A percentile compares a stretch with the other conserved stretches of the same genome.
Evolutionary conservation across 75 land plant species (phyloP).

Genomic region (Sequoiadendron giganteum): DNA sequence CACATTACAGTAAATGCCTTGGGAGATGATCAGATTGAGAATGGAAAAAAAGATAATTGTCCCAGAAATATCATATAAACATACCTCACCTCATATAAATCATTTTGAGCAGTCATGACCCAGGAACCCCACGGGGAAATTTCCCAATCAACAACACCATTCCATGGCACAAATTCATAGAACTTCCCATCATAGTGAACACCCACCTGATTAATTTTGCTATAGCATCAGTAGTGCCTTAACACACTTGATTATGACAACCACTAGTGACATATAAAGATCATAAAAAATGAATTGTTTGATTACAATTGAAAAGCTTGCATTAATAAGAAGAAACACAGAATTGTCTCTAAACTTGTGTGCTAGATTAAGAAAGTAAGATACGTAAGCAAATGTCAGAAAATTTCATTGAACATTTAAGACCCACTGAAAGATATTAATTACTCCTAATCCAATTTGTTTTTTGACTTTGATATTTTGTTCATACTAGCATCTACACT

Average conservation of each 20-base stretch:
- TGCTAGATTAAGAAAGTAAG: not conserved
- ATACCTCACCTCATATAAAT: conserved; percentile 52
- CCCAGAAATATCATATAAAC: not conserved
- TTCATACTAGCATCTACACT: not conserved
- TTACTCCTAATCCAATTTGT: not conserved
- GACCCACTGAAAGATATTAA: not conserved
- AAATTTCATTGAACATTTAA: not conserved
- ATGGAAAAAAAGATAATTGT: not conserved
- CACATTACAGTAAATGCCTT: conserved; percentile 13
- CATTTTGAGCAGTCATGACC: conserved; percentile 64
- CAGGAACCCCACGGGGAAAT: conserved; percentile 84
- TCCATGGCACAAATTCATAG: conserved; percentile 98
- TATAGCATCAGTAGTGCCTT: not conserved
- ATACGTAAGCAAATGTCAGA: not conserved
- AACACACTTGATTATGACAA: not conserved
- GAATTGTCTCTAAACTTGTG: not conserved
- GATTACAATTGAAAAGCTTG: not conserved
- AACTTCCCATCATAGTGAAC: conserved; percentile 78
- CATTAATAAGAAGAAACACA: not conserved
- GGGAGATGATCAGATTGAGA: not conserved
- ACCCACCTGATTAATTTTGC: conserved; percentile 61
- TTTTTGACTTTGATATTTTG: not conserved
- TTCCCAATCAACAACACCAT: conserved; percentile 83
- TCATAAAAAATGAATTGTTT: not conserved
- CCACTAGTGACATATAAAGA: not conserved